phyloP scores from a whole-genome alignment of 2,329 filamentous ascomycete species.

The Mycogone perniciosa region DNA sequence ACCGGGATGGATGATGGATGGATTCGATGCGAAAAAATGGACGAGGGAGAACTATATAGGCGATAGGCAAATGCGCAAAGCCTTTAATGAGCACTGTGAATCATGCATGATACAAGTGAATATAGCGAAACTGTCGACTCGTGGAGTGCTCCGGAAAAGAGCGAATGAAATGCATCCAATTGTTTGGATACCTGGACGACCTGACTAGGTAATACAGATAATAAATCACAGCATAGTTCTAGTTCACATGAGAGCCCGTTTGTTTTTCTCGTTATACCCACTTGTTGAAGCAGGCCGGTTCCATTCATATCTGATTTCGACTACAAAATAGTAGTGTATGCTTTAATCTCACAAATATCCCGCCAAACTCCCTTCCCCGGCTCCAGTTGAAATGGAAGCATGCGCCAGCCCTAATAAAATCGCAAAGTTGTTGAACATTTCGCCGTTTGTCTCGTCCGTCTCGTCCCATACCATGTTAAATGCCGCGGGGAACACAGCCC shows the following conservation, averaged over 20 bases:
- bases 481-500: constrained; percentile 10
- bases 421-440: constrained; percentile 23
- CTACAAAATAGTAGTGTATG: constrained; percentile 8
- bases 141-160: not conserved
- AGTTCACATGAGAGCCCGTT: not conserved
- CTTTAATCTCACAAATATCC: constrained; percentile 5
- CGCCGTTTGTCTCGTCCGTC: constrained; percentile 12
- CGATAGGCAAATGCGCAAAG: constrained; percentile 10
- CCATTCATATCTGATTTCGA: constrained; percentile 14
- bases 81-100: constrained; percentile 6
- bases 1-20: too few relatives aligned
- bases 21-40: not conserved
- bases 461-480: constrained; percentile 18
- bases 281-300: constrained; percentile 15
- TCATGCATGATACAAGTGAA: not conserved
- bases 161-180: too few relatives aligned
- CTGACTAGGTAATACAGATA: not conserved
- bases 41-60: constrained; percentile 2
- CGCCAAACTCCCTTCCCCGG: constrained; percentile 14
- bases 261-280: constrained; percentile 3
- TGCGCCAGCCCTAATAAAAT: constrained; percentile 18
- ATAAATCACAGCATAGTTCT: not conserved
- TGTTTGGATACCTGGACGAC: too few relatives aligned
- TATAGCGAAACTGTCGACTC: not conserved
- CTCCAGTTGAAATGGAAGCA: constrained; percentile 12